Evolutionary conservation across 2,329 filamentous ascomycete genomes (phyloP), one percentile per base, ranked within the genome.

Genomic region (Trichoderma harzianum): DNA sequence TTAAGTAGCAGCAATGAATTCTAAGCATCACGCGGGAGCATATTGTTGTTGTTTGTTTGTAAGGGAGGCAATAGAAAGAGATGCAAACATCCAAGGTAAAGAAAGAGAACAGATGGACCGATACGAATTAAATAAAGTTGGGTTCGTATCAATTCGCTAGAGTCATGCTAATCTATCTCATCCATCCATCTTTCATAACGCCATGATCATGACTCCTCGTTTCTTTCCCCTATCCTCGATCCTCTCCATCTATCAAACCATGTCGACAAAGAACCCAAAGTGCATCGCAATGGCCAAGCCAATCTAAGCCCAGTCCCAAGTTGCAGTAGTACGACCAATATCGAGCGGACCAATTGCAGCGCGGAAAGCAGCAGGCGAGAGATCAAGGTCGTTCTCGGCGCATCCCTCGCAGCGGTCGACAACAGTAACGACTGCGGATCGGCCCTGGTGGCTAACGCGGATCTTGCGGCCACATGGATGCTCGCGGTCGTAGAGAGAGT

Each of bases 341-440:
- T 72, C 76, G 7, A 79, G 74, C 26, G 26, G 26, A 28, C 80
- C 80, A 24, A 80, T 86, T 61, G 88, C 76, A 74, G 78, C 76
- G 73, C 83, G 78, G 77, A 88, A 89, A 1, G 82, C 84, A 5
- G 78, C 76, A 1, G 83, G 79, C 12, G 83, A 86, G 26, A 87
- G 78, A 75, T 89, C 87, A 21, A 89, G 74, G 76, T 88, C 85
- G 30, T 80, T 78, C 11, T 82, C 74, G 30, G 74, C 75, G 74
- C 87, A 89, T 0, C 82, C 85, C 0, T 73, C 78, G 81, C 91
- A 94, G 66, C 91, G 85, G 80, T 94, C 92, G 7, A 93, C 90
- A 7, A 94, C 88, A 24, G 82, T 89, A 30, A 93, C 85, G 74
- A 90, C 88, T 14, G 89, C 84, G 53, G 85, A 73, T 57, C 75